Evolutionary conservation across 306 rosid genomes (phyloP).

Genomic region (Glycine latifolia): DNA sequence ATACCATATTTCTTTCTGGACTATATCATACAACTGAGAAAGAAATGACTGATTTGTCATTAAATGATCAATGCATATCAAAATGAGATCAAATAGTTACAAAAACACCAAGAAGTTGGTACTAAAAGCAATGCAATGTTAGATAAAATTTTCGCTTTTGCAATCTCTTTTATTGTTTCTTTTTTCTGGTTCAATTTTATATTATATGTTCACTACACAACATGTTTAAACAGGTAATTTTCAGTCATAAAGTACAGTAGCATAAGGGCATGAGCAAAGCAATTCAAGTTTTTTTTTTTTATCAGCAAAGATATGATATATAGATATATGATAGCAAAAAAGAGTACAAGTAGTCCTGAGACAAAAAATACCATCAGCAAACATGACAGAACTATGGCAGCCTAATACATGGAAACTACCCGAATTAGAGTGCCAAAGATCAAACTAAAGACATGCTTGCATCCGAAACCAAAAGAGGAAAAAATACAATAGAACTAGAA

Average conservation of each 20-base stretch:
- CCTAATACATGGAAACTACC: no score
- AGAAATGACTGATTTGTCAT: slow-evolving; percentile 39
- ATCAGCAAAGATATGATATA: no score
- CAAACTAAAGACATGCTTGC: no score
- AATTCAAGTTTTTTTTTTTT: neutral
- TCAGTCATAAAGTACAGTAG: neutral
- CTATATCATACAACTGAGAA: slow-evolving; percentile 77
- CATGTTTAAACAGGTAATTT: neutral
- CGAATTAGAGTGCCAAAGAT: no score
- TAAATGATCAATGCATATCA: slow-evolving; percentile 7
- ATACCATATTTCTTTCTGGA: slow-evolving; percentile 95
- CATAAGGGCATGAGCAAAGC: neutral
- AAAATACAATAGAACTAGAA: no score
- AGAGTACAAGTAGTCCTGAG: no score
- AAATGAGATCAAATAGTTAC: slow-evolving; percentile 12
- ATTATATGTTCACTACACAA: neutral
- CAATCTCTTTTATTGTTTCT: neutral
- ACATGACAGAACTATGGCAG: no score
- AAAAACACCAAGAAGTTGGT: neutral
- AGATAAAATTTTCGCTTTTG: neutral
- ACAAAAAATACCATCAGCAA: no score
- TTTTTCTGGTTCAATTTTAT: no score
- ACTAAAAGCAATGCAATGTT: neutral
- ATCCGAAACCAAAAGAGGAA: no score
- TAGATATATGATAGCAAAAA: no score